Percentiles rank a stretch among this genome's conserved stretches.
Evolutionary conservation across 441 rosid species (phyloP).

Genomic region (Pelargonium citronellum): DNA sequence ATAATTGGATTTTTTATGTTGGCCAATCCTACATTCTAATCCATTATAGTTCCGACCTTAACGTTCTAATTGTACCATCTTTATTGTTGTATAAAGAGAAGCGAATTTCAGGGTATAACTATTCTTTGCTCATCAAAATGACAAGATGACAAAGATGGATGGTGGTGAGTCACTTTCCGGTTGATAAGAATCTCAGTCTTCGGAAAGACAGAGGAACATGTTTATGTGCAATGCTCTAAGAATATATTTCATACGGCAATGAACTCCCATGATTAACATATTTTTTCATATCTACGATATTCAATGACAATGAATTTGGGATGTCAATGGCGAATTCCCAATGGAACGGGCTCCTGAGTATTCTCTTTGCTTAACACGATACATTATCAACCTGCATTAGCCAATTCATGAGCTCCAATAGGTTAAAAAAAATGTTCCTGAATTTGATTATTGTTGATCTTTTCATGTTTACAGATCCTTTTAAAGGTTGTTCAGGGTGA

Average conservation of each 20-base stretch:
- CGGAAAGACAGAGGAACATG: neutral
- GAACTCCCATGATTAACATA: neutral
- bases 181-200: neutral
- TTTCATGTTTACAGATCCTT: slow-evolving; percentile 34
- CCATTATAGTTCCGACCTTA: slow-evolving; percentile 6
- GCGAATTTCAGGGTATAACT: neutral
- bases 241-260: neutral
- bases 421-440: neutral
- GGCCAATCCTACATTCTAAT: neutral
- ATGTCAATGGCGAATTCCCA: neutral
- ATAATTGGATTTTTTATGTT: neutral
- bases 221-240: neutral
- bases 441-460: slow-evolving; percentile 7
- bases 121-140: neutral
- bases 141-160: neutral
- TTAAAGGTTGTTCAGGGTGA: slow-evolving; percentile 32
- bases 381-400: slow-evolving; percentile 1
- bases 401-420: slow-evolving; percentile 3
- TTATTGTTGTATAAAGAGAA: neutral
- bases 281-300: neutral
- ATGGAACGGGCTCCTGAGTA: neutral
- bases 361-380: neutral
- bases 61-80: neutral
- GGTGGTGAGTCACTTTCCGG: slow-evolving; percentile 1
- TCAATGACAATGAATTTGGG: neutral